These are phyloP conservation scores for Fusarium sp. DNA, from an alignment of 2,329 filamentous ascomycete species.

Conservation along the genomic window DNA sequence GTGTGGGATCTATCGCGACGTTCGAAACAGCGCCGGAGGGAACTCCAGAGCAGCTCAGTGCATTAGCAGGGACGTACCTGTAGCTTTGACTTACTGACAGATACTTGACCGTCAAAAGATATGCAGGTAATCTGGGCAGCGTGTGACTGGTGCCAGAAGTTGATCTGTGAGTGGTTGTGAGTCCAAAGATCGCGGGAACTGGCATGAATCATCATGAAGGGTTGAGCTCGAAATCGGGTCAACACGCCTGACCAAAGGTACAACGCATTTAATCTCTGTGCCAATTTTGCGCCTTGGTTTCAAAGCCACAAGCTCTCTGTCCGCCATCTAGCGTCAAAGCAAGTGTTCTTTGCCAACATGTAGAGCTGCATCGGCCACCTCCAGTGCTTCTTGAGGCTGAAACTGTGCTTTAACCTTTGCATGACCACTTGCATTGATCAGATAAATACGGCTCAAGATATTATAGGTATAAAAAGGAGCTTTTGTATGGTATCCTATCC, in stretches of 20 bases:
- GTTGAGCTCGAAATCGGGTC: neutral
- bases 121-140: neutral
- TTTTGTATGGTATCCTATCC: neutral
- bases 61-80: neutral
- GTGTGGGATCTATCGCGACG: neutral
- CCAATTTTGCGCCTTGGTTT: neutral
- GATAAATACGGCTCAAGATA: neutral
- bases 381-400: conserved; percentile 10
- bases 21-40: conserved; percentile 3
- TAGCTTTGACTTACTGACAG: neutral
- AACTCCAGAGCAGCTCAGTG: neutral
- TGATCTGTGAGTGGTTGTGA: conserved; percentile 2
- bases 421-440: neutral
- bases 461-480: neutral
- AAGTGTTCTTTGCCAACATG: neutral
- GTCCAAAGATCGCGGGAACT: neutral
- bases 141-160: neutral
- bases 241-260: neutral
- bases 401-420: conserved; percentile 5
- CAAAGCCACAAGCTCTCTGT: neutral
- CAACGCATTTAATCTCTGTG: neutral
- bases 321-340: neutral
- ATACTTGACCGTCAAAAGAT: neutral
- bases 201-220: conserved; percentile 16
- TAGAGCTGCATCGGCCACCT: neutral